Evolutionary conservation across 2,329 filamentous ascomycete genomes (phyloP).

Genomic region (Venturia aucupariae): DNA sequence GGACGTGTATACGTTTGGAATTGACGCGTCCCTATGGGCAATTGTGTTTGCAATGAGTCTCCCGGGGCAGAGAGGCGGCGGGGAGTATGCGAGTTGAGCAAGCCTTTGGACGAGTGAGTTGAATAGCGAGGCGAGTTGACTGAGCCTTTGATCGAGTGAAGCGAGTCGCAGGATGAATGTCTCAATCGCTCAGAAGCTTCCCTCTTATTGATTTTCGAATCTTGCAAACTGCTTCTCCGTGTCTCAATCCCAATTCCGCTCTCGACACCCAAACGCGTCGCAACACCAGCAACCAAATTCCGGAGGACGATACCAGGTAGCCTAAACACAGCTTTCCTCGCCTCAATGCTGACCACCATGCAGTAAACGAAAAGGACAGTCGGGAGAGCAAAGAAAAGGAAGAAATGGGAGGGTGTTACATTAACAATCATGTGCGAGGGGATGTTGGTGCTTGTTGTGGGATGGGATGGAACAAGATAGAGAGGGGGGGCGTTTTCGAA

Average conservation of each 20-base stretch:
- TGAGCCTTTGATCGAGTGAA: background rate
- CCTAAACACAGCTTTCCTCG: conserved; percentile 27
- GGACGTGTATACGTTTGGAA: conserved; percentile 1
- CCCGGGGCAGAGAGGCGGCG: background rate
- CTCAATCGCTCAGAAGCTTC: too few relatives aligned
- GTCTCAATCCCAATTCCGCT: background rate
- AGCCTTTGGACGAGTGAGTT: background rate
- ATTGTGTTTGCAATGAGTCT: conserved; percentile 6
- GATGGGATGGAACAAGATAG: background rate
- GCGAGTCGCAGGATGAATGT: background rate
- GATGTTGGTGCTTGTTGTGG: background rate
- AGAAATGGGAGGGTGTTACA: conserved; percentile 20
- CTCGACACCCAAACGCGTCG: background rate
- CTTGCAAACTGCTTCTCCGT: background rate
- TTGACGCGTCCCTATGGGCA: background rate
- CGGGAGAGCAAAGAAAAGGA: conserved; percentile 20
- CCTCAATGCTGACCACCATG: conserved; percentile 27
- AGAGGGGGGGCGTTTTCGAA: background rate
- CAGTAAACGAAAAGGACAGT: conserved; percentile 25
- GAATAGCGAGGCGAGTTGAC: background rate
- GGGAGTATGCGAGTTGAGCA: background rate
- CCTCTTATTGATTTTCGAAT: background rate
- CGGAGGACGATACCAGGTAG: conserved; percentile 18
- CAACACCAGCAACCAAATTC: background rate
- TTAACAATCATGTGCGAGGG: conserved; percentile 1